phyloP scores from a whole-genome alignment of 106 monocot species.

The Xerophyta viscosa region DNA sequence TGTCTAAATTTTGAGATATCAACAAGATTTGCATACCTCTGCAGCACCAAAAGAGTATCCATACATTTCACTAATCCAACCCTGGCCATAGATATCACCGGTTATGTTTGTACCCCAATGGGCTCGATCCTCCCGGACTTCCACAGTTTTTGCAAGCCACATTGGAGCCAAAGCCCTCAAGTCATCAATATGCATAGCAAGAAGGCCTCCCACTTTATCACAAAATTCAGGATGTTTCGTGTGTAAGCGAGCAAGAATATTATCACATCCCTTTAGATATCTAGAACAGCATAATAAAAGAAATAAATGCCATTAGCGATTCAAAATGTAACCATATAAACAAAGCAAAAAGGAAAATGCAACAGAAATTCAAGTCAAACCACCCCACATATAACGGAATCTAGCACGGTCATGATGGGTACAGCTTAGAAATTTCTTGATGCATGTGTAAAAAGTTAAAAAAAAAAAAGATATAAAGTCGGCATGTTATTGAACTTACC shows the following conservation, averaged over 20 bases:
- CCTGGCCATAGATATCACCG: conserved; percentile 85
- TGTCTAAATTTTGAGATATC: background rate
- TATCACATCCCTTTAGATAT: conserved; percentile 90
- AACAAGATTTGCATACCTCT: conserved; percentile 47
- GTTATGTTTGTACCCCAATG: conserved; percentile 96
- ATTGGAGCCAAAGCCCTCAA: conserved; percentile 77
- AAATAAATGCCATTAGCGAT: background rate
- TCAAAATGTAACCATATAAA: no score
- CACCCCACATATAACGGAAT: no score
- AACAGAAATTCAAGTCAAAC: no score
- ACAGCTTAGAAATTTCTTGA: no score
- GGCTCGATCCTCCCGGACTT: conserved; percentile 79
- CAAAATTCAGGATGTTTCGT: conserved; percentile 90
- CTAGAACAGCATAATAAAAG: conserved; percentile 19
- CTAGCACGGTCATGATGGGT: no score
- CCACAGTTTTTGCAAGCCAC: conserved; percentile 98
- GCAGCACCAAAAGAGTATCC: conserved; percentile 99
- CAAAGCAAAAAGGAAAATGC: no score
- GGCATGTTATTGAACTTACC: no score
- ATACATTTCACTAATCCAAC: conserved; percentile 99
- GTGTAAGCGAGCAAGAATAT: conserved; percentile 79
- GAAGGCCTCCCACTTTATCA: conserved; percentile 95
- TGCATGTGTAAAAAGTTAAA: no score
- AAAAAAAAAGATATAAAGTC: no score
- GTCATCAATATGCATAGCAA: conserved; percentile 95